Percentiles rank a stretch among this genome's conserved stretches.
These are phyloP conservation scores for Fusarium coicis DNA, from an alignment of 2,329 filamentous ascomycete genomes.

Conservation along the genomic window DNA sequence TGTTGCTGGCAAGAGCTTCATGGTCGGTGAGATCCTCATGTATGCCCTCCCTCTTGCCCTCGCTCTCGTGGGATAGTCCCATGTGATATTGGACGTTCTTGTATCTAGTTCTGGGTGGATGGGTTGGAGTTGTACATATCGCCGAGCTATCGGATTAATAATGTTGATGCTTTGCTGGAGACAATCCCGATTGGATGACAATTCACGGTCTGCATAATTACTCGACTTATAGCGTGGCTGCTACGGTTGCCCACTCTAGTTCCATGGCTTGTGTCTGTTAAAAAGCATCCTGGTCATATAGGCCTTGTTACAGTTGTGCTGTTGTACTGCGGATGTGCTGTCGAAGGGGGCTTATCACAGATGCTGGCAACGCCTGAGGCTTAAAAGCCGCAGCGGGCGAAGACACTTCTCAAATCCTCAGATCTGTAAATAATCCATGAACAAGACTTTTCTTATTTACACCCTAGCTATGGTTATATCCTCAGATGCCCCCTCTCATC, in stretches of 20 bases:
- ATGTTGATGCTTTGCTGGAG: background rate
- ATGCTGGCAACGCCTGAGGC: background rate
- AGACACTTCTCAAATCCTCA: background rate
- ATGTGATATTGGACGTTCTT: background rate
- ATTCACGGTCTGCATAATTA: too few species aligned
- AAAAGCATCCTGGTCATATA: too few species aligned
- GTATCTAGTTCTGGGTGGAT: background rate
- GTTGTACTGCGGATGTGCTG: too few species aligned
- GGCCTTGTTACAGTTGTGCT: background rate
- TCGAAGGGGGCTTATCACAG: background rate
- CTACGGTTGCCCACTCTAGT: too few species aligned
- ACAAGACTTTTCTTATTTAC: background rate
- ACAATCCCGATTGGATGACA: too few species aligned
- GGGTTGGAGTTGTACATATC: background rate
- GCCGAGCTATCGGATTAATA: background rate
- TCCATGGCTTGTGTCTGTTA: too few species aligned
- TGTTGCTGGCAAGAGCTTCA: background rate
- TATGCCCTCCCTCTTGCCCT: background rate
- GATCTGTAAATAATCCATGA: rapidly evolving
- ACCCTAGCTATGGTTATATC: too few species aligned
- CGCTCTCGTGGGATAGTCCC: background rate
- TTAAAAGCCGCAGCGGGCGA: too few species aligned
- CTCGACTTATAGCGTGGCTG: too few species aligned
- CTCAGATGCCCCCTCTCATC: background rate
- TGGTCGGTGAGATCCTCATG: background rate